Base-by-base conservation (phyloP, 192 early-diverging fungal genomes). In the Entomortierella parvispora region DNA sequence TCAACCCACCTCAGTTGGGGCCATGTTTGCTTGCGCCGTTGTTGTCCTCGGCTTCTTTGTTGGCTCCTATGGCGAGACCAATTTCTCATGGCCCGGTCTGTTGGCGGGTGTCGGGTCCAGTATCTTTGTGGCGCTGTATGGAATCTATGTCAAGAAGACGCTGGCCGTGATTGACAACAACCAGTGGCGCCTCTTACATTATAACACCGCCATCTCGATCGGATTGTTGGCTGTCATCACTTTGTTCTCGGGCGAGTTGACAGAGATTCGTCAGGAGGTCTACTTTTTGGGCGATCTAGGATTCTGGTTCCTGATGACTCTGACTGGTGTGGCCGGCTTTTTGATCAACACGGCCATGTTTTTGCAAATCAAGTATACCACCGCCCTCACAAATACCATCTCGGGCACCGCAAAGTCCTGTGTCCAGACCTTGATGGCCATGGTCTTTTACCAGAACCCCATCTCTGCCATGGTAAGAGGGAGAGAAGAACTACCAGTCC, bases 261-360 rank as follows among this genome's bases (percentile, higher is more conserved):
- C 75, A 15, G 79, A 87, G 40, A 89, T 90, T 4, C 31, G 66
- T 47, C 12, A 46, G 0, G 77, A 75, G 14, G 83, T 85, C n/a
- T 82, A 83, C 18, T 85, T 87, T 48, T 65, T 85, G 45, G 54
- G 69, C 7, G 82, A 84, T n/a, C 11, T 65, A 23, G 58, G 58
- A 28, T 90, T 90, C 69, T 90, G 89, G 89, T 8, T 76, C 33
- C 63, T 90, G 54, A 90, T 90, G 89, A 82, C 75, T 2, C 4
- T 90, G 28, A 90, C 89, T 14, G 89, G 87, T 11, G 53, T 90
- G 9, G 87, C 85, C 10, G 89, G 89, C 11, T 90, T 90, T 68
- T 78, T 83, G 52, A 89, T 90, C 71, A 90, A 90, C 53, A 89
- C 87, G 53, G 84, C 89, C 74, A 90, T 89, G 81, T 90, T 90